A percentile compares a stretch with the other conserved stretches of the same genome.
These are phyloP conservation scores for Gossypium turneri DNA, from an alignment of 345 rosid species.

Conservation along the genomic window DNA sequence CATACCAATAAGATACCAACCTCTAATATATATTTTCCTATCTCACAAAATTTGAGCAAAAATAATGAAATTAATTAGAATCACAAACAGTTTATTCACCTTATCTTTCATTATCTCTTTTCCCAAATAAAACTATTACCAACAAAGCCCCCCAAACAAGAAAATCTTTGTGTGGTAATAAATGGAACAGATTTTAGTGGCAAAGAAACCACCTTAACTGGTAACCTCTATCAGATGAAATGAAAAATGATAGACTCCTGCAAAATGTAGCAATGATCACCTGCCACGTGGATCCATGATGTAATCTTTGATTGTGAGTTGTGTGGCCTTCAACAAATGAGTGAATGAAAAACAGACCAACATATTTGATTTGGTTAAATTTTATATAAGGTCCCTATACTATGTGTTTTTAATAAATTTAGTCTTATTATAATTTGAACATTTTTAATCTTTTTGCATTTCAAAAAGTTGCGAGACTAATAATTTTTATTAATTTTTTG, in stretches of 20 bases:
- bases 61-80: background rate
- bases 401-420: background rate
- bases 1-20: constrained; percentile 1
- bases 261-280: background rate
- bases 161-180: constrained; percentile 1
- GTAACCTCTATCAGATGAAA: constrained; percentile 14
- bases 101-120: background rate
- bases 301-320: background rate
- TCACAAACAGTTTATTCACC: constrained; percentile 20
- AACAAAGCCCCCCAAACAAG: background rate
- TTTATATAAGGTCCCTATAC: background rate
- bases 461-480: background rate
- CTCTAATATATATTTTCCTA: background rate
- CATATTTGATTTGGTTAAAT: background rate
- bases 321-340: background rate
- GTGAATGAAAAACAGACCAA: background rate
- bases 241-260: background rate
- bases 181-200: constrained; percentile 21
- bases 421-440: background rate
- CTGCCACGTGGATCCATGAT: background rate
- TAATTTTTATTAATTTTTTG: too few species aligned
- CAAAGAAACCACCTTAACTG: constrained; percentile 12
- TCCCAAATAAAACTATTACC: background rate
- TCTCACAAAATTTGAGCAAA: background rate
- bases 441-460: too few species aligned